Percentiles rank a stretch among this genome's conserved stretches.
These are phyloP conservation scores for Magnaporthiopsis poae DNA, from an alignment of 2,329 filamentous ascomycete genomes.

Conservation along the genomic window DNA sequence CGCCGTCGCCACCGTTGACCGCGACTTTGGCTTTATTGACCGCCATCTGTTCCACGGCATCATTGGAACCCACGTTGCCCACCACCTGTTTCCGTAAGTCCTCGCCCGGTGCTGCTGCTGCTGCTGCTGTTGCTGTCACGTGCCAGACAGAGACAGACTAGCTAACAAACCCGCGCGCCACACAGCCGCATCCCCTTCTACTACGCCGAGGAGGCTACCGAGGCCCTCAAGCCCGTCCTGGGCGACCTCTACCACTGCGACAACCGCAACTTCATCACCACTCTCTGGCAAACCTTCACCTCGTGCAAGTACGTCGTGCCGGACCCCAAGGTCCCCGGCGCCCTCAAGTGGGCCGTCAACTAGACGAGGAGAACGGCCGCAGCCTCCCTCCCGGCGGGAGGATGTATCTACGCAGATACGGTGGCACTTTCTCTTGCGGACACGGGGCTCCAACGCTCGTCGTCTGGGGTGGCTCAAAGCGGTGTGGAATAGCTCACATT, in stretches of 20 bases:
- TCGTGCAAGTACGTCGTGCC: slow-evolving; percentile 38
- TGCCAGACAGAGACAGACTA: neutral
- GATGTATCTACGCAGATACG: neutral
- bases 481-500: neutral
- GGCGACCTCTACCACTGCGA: slow-evolving; percentile 43
- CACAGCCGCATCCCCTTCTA: slow-evolving; percentile 48
- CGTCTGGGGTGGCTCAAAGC: neutral
- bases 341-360: slow-evolving; percentile 25
- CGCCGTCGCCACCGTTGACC: slow-evolving; percentile 53
- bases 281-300: slow-evolving; percentile 36
- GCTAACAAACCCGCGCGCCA: neutral
- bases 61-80: slow-evolving; percentile 54
- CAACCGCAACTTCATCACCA: slow-evolving; percentile 31
- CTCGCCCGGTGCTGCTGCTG: neutral
- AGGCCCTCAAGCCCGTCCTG: slow-evolving; percentile 46
- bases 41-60: slow-evolving; percentile 58
- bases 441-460: neutral
- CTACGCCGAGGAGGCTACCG: slow-evolving; percentile 48
- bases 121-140: neutral
- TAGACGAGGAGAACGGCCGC: neutral
- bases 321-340: slow-evolving; percentile 26
- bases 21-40: slow-evolving; percentile 55
- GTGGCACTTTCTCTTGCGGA: neutral
- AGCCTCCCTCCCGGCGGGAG: too few relatives aligned
- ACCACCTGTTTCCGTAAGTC: slow-evolving; percentile 49